phyloP scores from a whole-genome alignment of 345 rosid genomes.

The Carallia pectinifolia region DNA sequence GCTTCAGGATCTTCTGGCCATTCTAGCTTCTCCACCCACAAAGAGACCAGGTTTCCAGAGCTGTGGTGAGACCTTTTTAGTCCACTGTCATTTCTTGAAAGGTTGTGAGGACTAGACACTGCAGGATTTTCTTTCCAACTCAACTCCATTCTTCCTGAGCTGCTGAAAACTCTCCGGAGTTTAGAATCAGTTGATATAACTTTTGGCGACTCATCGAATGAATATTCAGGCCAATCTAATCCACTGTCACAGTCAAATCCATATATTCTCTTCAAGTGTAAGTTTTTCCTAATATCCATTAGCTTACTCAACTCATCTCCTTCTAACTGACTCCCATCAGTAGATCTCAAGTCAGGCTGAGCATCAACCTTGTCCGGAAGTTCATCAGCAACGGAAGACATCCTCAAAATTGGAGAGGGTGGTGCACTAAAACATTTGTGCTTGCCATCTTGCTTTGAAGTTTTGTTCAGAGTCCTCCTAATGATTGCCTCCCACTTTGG shows the following conservation, averaged over 20 bases:
- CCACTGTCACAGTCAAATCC: constrained; percentile 35
- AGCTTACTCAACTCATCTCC: constrained; percentile 25
- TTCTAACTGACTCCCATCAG: constrained; percentile 24
- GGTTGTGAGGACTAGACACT: constrained; percentile 28
- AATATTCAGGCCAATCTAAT: constrained; percentile 86
- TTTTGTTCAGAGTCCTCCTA: constrained; percentile 81
- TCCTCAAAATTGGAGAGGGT: constrained; percentile 71
- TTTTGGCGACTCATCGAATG: constrained; percentile 67
- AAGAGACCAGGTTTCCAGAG: constrained; percentile 49
- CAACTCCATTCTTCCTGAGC: constrained; percentile 65
- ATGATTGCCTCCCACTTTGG: constrained; percentile 89
- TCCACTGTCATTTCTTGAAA: constrained; percentile 35
- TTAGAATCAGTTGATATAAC: constrained; percentile 52
- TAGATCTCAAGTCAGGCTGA: constrained; percentile 32
- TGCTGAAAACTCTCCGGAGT: constrained; percentile 69
- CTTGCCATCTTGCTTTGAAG: constrained; percentile 45
- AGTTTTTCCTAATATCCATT: constrained; percentile 30
- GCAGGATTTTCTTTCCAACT: constrained; percentile 39
- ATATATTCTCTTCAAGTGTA: constrained; percentile 44
- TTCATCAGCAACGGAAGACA: constrained; percentile 69
- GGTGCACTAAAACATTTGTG: constrained; percentile 81
- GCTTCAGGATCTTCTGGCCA: constrained; percentile 30
- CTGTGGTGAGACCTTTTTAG: constrained; percentile 72
- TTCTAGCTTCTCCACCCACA: constrained; percentile 42
- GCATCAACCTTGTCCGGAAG: constrained; percentile 50